phyloP scores from a whole-genome alignment of 352 stramenopile species.

The Phytophthora quininea region DNA sequence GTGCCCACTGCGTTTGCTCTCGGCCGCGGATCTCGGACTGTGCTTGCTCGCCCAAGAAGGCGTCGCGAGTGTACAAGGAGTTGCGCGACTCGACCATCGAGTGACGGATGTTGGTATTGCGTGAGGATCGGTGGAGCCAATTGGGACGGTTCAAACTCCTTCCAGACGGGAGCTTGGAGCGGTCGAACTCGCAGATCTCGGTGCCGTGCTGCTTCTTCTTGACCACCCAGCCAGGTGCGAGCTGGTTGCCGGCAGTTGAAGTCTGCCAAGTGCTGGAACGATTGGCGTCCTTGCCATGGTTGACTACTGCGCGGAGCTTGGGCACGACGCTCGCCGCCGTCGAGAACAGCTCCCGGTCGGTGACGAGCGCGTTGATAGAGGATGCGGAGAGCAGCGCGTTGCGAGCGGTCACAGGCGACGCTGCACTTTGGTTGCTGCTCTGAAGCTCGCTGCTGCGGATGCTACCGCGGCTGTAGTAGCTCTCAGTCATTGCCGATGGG shows the following conservation, averaged over 20 bases:
- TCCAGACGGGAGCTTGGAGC: slow-evolving; percentile 25
- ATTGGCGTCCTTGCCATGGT: slow-evolving; percentile 22
- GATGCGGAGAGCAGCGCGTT: slow-evolving; percentile 32
- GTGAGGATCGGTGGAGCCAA: slow-evolving; percentile 18
- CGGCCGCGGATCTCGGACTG: slow-evolving; percentile 24
- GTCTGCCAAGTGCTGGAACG: slow-evolving; percentile 21
- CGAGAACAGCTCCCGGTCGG: slow-evolving; percentile 42
- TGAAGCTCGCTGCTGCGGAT: slow-evolving; percentile 43
- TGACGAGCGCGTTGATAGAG: slow-evolving; percentile 40
- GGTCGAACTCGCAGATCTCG: slow-evolving; percentile 62
- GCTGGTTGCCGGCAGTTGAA: slow-evolving; percentile 8
- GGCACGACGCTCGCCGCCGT: slow-evolving; percentile 38
- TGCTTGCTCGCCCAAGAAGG: slow-evolving; percentile 21
- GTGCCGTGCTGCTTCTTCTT: slow-evolving; percentile 50
- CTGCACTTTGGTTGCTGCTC: slow-evolving; percentile 37
- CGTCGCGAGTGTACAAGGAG: slow-evolving; percentile 25
- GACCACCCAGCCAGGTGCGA: slow-evolving; percentile 38
- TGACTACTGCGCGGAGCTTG: slow-evolving; percentile 42
- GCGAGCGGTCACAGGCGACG: slow-evolving; percentile 32
- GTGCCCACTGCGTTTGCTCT: slow-evolving; percentile 44
- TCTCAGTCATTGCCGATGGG: slow-evolving; percentile 31
- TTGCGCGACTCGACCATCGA: slow-evolving; percentile 38
- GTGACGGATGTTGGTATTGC: slow-evolving; percentile 15
- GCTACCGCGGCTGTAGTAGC: slow-evolving; percentile 38
- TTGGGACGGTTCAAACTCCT: slow-evolving; percentile 11